phyloP scores from a whole-genome alignment of 169 alveolate species.

The Eimeria zaria region DNA sequence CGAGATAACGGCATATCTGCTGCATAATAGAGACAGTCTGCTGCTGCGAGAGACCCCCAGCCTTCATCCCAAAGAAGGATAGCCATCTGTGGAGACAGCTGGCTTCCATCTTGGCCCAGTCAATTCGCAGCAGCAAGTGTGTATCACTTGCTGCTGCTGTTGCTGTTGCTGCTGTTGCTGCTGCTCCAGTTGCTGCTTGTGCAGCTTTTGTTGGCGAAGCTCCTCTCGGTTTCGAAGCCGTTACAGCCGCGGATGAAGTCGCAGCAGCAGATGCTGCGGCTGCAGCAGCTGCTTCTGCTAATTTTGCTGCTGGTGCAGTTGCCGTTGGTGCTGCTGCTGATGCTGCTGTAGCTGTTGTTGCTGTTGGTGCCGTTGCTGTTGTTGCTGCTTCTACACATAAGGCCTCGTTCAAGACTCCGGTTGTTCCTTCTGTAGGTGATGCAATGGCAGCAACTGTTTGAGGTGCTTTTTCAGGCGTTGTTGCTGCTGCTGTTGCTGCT shows the following conservation, averaged over 20 bases:
- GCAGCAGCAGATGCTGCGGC: background rate
- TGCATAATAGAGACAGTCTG: constrained; percentile 30
- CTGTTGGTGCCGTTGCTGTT: background rate
- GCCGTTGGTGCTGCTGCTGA: no score
- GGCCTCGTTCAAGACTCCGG: background rate
- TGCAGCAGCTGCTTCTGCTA: background rate
- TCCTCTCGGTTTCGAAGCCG: background rate
- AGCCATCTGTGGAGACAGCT: constrained; percentile 33
- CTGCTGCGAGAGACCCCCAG: constrained; percentile 29
- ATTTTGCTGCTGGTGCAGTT: background rate
- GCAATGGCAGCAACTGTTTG: background rate
- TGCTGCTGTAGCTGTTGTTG: background rate
- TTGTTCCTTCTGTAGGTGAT: background rate
- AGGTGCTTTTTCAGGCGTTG: background rate
- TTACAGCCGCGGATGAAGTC: background rate
- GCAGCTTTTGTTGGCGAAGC: background rate
- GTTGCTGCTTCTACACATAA: background rate
- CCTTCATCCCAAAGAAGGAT: constrained; percentile 40
- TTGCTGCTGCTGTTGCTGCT: background rate
- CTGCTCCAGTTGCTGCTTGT: constrained; percentile 1
- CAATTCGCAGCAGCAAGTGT: constrained; percentile 17
- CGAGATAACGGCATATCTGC: constrained; percentile 53
- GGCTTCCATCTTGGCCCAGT: constrained; percentile 45
- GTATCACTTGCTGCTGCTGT: background rate
- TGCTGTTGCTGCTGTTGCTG: no score